Conservation (phyloP, 129 eudicot genomes). For the Lactuca sativa region DNA sequence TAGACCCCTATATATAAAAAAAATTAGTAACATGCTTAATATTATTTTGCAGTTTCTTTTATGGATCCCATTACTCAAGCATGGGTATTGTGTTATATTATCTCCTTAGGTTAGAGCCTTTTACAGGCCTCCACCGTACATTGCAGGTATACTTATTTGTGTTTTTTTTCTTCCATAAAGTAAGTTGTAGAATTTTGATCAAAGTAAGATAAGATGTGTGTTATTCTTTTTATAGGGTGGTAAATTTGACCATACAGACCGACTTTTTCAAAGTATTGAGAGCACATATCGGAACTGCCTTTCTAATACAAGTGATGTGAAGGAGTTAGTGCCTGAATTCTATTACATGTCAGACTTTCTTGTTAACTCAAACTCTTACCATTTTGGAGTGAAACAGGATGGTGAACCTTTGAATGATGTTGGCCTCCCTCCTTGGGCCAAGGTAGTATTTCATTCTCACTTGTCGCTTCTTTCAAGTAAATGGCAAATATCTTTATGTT, state of each 20-base stretch:
- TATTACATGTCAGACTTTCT: slow-evolving; percentile 98
- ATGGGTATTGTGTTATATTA: slow-evolving; percentile 96
- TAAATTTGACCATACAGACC: slow-evolving; percentile 98
- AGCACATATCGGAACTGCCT: slow-evolving; percentile 90
- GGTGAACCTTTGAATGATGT: slow-evolving; percentile 93
- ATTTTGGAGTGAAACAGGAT: slow-evolving; percentile 96
- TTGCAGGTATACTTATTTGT: slow-evolving; percentile 57
- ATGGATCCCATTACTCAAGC: slow-evolving; percentile 99
- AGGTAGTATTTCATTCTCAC: slow-evolving; percentile 59
- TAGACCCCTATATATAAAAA: no score
- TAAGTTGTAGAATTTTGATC: no score
- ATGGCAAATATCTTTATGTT: no score
- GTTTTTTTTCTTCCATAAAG: no score
- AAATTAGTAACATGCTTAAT: background rate
- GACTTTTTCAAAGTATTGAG: slow-evolving; percentile 94
- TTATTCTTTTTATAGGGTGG: slow-evolving; percentile 78
- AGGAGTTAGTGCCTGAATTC: slow-evolving; percentile 92
- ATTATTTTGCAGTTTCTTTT: slow-evolving; percentile 75
- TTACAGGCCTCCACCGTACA: slow-evolving; percentile 87
- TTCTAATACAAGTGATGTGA: slow-evolving; percentile 96
- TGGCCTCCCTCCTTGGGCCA: slow-evolving; percentile 99
- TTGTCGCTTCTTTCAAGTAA: background rate
- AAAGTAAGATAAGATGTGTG: background rate
- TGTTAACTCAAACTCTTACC: slow-evolving; percentile 88
- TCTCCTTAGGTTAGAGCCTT: slow-evolving; percentile 92